These are phyloP conservation scores for Senna siamea DNA, from an alignment of 306 rosid genomes.

Conservation along the genomic window DNA sequence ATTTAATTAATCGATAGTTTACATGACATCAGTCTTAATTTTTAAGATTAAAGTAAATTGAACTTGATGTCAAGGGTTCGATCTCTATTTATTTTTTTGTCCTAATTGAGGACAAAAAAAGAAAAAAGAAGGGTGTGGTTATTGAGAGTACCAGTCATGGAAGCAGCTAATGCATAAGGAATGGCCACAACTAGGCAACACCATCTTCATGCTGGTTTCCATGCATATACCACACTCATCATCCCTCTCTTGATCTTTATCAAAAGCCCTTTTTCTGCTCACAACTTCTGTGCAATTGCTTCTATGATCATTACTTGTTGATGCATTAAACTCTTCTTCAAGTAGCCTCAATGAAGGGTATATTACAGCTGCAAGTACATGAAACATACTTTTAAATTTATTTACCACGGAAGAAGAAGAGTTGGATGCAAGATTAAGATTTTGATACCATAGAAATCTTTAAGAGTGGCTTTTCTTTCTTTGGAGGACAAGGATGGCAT, in stretches of 20 bases:
- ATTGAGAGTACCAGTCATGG: constrained; percentile 63
- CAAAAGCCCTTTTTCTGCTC: constrained; percentile 38
- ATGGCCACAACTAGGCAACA: constrained; percentile 78
- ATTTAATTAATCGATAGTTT: no score
- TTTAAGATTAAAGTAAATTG: no score
- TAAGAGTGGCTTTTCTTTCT: constrained; percentile 66
- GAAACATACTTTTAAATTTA: not conserved
- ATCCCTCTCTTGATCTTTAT: constrained; percentile 52
- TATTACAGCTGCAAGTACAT: constrained; percentile 62
- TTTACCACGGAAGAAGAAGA: no score
- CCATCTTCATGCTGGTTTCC: constrained; percentile 66
- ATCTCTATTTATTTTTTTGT: no score
- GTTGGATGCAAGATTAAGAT: not conserved
- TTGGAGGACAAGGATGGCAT: constrained; percentile 65
- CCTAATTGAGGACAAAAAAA: no score
- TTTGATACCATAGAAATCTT: constrained; percentile 66
- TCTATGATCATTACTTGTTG: constrained; percentile 39
- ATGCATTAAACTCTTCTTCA: constrained; percentile 53
- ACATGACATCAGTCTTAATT: no score
- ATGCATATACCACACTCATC: constrained; percentile 85
- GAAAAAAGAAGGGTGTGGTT: not conserved
- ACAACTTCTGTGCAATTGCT: constrained; percentile 36
- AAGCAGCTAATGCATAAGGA: constrained; percentile 74
- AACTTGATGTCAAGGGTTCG: no score
- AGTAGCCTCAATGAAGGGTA: constrained; percentile 77